Conservation (phyloP, 768 basidiomycete species). For the Tulasnella sp. region DNA sequence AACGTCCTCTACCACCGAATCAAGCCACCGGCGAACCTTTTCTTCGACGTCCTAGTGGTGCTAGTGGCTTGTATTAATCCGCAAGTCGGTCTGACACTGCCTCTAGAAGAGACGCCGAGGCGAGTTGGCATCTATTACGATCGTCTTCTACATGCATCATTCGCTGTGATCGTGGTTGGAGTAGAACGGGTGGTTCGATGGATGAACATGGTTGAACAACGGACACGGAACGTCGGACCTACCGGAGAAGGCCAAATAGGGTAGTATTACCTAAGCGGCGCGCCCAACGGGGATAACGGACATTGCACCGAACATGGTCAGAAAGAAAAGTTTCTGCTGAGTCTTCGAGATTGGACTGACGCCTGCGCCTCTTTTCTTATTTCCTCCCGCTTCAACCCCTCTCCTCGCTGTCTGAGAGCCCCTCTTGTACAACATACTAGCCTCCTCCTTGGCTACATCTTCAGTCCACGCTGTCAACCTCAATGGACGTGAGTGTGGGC, state of each 20-base stretch:
- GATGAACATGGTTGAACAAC: not conserved
- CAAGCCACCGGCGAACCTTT: conserved; percentile 4
- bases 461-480: not conserved
- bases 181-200: not conserved
- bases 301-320: conserved; percentile 15
- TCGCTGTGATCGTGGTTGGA: not conserved
- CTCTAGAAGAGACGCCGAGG: not conserved
- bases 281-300: conserved; percentile 12
- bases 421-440: not conserved
- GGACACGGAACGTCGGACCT: not conserved
- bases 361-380: conserved; percentile 3
- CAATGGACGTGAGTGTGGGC: not conserved
- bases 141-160: not conserved
- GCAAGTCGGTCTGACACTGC: not conserved
- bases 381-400: not conserved
- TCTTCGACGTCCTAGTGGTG: too few species aligned
- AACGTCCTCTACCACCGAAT: not conserved
- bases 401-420: not conserved
- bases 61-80: too few species aligned
- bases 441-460: not conserved
- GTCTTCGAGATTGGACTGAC: conserved; percentile 14
- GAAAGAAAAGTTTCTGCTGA: conserved; percentile 18
- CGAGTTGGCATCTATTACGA: not conserved
- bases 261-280: not conserved
- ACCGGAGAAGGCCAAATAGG: not conserved